These are phyloP conservation scores for Clarireedia homoeocarpa DNA, from an alignment of 2,329 filamentous ascomycete species.

Conservation along the genomic window DNA sequence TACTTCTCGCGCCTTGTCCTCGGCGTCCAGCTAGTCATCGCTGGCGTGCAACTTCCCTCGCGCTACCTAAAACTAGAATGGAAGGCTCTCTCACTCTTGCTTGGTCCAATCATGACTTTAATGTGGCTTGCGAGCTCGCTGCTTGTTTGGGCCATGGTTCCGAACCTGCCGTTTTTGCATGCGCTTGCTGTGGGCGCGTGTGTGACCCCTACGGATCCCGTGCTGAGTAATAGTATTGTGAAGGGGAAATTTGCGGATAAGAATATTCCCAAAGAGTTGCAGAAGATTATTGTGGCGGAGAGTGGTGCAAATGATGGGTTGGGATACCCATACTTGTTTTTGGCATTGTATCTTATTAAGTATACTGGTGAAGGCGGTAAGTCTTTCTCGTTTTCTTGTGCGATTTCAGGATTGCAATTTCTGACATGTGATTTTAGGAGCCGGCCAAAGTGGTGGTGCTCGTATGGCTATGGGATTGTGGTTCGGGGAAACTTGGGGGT, in stretches of 20 bases:
- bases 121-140: slow-evolving; percentile 86
- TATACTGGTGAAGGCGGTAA: slow-evolving; percentile 49
- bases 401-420: not conserved
- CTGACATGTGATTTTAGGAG: not conserved
- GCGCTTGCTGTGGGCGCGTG: slow-evolving; percentile 76
- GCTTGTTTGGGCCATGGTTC: slow-evolving; percentile 69
- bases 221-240: slow-evolving; percentile 81
- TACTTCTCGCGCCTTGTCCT: slow-evolving; percentile 83
- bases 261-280: slow-evolving; percentile 74
- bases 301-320: slow-evolving; percentile 80
- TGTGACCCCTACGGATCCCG: slow-evolving; percentile 86
- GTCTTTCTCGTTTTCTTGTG: slow-evolving; percentile 26
- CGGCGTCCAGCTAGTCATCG: slow-evolving; percentile 82
- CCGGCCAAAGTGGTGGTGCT: slow-evolving; percentile 48
- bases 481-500: slow-evolving; percentile 81
- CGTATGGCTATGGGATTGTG: slow-evolving; percentile 65
- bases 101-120: slow-evolving; percentile 74
- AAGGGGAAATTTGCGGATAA: slow-evolving; percentile 91
- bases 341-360: slow-evolving; percentile 77
- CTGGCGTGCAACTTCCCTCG: slow-evolving; percentile 79
- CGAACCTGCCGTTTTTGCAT: slow-evolving; percentile 64
- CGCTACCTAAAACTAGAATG: slow-evolving; percentile 74
- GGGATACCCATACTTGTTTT: slow-evolving; percentile 82
- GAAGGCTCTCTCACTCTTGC: slow-evolving; percentile 63
- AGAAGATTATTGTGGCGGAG: slow-evolving; percentile 72